These are phyloP conservation scores for Thymus mandschuricus DNA, from an alignment of 257 asterid species.

Conservation along the genomic window DNA sequence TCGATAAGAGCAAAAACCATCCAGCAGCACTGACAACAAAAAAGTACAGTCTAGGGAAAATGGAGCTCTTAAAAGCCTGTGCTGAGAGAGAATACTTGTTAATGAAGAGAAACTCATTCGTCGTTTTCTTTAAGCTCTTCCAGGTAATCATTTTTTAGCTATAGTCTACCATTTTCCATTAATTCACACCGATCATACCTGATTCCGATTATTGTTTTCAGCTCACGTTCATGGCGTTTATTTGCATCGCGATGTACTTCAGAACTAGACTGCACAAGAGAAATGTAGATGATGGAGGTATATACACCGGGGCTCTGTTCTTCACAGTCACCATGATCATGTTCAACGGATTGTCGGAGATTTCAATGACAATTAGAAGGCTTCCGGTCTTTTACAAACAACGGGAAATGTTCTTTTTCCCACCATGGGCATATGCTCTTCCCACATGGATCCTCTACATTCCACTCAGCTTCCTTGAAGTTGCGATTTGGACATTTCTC, in stretches of 20 bases:
- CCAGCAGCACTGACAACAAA: slow-evolving; percentile 72
- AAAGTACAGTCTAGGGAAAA: slow-evolving; percentile 56
- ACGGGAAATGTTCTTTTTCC: slow-evolving; percentile 65
- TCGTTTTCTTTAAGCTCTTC: slow-evolving; percentile 51
- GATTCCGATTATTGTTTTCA: slow-evolving; percentile 32
- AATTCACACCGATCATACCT: slow-evolving; percentile 4
- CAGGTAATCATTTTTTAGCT: slow-evolving; percentile 43
- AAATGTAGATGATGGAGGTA: slow-evolving; percentile 45
- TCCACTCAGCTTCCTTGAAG: slow-evolving; percentile 59
- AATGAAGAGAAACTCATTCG: slow-evolving; percentile 65
- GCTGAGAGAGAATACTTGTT: slow-evolving; percentile 57
- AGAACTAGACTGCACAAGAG: slow-evolving; percentile 56
- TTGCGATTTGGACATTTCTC: slow-evolving; percentile 48
- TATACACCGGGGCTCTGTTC: slow-evolving; percentile 54
- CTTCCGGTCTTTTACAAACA: slow-evolving; percentile 88
- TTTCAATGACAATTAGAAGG: slow-evolving; percentile 62
- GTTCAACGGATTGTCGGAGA: slow-evolving; percentile 72
- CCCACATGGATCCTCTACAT: slow-evolving; percentile 71
- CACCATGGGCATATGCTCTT: slow-evolving; percentile 73
- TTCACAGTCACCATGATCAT: slow-evolving; percentile 42
- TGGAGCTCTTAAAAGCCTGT: slow-evolving; percentile 62
- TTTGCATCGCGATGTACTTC: slow-evolving; percentile 51
- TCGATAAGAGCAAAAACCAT: slow-evolving; percentile 66
- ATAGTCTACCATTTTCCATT: not conserved
- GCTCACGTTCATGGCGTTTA: slow-evolving; percentile 44